A percentile compares a stretch with the other conserved stretches of the same genome.
Evolutionary conservation across 192 early-diverging fungal genomes (phyloP).

Genomic region (Linnemannia schmuckeri): DNA sequence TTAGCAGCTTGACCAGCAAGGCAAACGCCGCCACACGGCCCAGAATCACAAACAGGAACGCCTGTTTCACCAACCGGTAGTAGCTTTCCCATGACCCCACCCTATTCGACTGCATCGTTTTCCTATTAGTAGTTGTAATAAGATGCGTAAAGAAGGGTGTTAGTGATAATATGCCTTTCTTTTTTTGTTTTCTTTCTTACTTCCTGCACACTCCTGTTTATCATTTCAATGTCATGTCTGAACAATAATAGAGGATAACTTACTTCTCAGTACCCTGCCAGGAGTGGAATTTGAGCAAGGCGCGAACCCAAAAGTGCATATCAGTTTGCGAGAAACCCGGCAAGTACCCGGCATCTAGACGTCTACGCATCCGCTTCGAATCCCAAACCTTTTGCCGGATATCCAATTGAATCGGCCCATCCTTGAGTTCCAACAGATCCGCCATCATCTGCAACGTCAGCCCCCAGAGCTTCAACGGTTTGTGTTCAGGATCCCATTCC

Average conservation of each 20-base stretch:
- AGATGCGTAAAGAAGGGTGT: not conserved
- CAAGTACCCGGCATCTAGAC: slow-evolving; percentile 48
- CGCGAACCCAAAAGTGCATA: slow-evolving; percentile 56
- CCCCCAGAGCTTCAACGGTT: slow-evolving; percentile 56
- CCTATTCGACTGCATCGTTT: slow-evolving; percentile 39
- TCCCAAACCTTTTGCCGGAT: slow-evolving; percentile 56
- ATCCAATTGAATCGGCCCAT: slow-evolving; percentile 50
- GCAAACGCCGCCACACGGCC: slow-evolving; percentile 44
- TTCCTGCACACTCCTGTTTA: not conserved
- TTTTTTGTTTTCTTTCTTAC: not conserved
- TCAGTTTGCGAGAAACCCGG: slow-evolving; percentile 45
- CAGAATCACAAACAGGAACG: slow-evolving; percentile 51
- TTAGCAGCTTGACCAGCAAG: slow-evolving; percentile 42
- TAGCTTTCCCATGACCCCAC: slow-evolving; percentile 56
- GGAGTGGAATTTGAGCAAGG: slow-evolving; percentile 54
- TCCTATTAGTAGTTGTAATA: slow-evolving; percentile 1
- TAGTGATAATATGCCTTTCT: not conserved
- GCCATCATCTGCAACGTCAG: slow-evolving; percentile 62
- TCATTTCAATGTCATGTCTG: not conserved
- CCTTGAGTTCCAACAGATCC: slow-evolving; percentile 58
- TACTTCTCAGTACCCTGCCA: slow-evolving; percentile 57
- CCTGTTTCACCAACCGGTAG: slow-evolving; percentile 49
- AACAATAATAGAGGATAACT: not conserved
- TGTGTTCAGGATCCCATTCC: slow-evolving; percentile 49
- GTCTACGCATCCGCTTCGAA: slow-evolving; percentile 45